phyloP scores from a whole-genome alignment of 2,329 filamentous ascomycete species.

The Xylaria digitata region DNA sequence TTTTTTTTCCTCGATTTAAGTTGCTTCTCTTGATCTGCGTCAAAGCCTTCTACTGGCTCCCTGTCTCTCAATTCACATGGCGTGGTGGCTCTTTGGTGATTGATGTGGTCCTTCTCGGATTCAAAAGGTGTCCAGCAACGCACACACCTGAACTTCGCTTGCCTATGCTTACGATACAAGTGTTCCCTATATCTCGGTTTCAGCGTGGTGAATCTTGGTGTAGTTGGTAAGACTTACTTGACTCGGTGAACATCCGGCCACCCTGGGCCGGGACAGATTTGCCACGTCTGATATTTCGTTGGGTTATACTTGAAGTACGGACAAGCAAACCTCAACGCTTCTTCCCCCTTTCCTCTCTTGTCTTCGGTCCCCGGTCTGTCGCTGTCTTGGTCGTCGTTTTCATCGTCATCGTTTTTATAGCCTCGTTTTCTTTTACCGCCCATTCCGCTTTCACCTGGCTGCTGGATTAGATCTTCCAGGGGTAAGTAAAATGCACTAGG shows the following conservation, averaged over 20 bases:
- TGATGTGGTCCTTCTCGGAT: slow-evolving; percentile 23
- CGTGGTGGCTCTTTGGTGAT: slow-evolving; percentile 25
- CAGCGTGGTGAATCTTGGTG: not conserved
- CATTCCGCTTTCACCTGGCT: no score
- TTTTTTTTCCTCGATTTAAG: slow-evolving; percentile 34
- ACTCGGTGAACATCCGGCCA: slow-evolving; percentile 34
- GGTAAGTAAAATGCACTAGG: not conserved
- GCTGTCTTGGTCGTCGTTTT: not conserved
- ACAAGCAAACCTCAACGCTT: slow-evolving; percentile 26
- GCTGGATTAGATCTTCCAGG: not conserved
- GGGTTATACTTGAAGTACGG: slow-evolving; percentile 37
- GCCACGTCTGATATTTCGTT: slow-evolving; percentile 30
- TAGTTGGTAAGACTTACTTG: slow-evolving; percentile 23
- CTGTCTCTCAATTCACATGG: slow-evolving; percentile 23
- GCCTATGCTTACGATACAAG: slow-evolving; percentile 34
- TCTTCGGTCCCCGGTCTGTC: not conserved
- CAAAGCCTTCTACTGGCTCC: slow-evolving; percentile 30
- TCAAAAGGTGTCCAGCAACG: slow-evolving; percentile 34
- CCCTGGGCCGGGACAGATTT: slow-evolving; percentile 30
- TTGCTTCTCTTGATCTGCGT: slow-evolving; percentile 26
- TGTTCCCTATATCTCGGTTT: slow-evolving; percentile 23
- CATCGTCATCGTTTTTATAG: not conserved
- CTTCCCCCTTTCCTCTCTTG: slow-evolving; percentile 22
- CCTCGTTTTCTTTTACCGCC: slow-evolving; percentile 19
- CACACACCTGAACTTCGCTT: slow-evolving; percentile 27